phyloP scores from a whole-genome alignment of 345 rosid species.

The Atalantia buxifolia region DNA sequence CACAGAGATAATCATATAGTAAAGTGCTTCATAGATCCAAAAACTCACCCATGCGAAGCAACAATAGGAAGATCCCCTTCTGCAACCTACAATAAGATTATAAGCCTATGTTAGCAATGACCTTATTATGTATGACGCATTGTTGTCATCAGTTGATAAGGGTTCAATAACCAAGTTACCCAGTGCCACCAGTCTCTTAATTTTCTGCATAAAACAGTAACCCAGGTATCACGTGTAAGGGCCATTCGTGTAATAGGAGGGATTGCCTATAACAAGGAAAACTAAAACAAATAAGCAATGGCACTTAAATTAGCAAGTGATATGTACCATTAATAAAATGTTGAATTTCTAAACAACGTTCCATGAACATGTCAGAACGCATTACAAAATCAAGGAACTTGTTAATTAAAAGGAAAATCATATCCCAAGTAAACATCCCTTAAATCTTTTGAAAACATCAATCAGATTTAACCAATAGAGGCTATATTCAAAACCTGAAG shows the following conservation, averaged over 20 bases:
- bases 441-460: not conserved
- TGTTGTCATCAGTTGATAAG: slow-evolving; percentile 18
- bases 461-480: not conserved
- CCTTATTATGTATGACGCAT: slow-evolving; percentile 7
- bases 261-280: slow-evolving; percentile 54
- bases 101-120: slow-evolving; percentile 27
- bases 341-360: not conserved
- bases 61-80: slow-evolving; percentile 97
- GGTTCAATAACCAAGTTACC: slow-evolving; percentile 51
- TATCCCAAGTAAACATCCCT: not conserved
- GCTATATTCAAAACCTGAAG: not conserved
- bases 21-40: slow-evolving; percentile 17
- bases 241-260: slow-evolving; percentile 95
- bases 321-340: not conserved
- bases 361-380: not conserved
- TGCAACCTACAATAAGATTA: slow-evolving; percentile 64
- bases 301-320: not conserved
- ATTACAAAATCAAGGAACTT: not conserved
- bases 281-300: slow-evolving; percentile 5
- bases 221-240: slow-evolving; percentile 97
- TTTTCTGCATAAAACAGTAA: slow-evolving; percentile 96
- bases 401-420: not conserved
- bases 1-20: not conserved
- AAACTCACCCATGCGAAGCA: slow-evolving; percentile 91
- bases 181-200: slow-evolving; percentile 99